phyloP scores from a whole-genome alignment of 345 rosid species.

The Brassica carinata region DNA sequence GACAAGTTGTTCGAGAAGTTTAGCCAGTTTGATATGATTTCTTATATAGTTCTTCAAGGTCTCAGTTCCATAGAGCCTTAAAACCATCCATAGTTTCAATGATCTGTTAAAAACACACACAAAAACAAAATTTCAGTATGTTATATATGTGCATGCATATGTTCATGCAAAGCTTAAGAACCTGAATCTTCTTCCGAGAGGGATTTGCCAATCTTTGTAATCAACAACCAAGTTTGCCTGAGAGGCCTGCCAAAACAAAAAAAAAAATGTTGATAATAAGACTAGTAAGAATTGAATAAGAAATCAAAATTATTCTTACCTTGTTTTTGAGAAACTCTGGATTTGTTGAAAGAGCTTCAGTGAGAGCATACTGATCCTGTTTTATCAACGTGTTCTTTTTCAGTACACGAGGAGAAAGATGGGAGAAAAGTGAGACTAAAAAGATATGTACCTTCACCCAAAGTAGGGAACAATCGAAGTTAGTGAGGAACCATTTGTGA shows the following conservation, averaged over 20 bases:
- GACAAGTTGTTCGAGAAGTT: slow-evolving; percentile 61
- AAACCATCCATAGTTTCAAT: not conserved
- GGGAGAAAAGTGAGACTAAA: not conserved
- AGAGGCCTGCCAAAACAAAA: slow-evolving; percentile 60
- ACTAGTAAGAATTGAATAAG: not conserved
- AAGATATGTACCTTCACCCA: slow-evolving; percentile 75
- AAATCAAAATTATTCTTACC: slow-evolving; percentile 45
- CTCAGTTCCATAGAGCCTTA: not conserved
- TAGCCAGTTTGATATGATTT: slow-evolving; percentile 76
- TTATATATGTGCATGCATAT: not conserved
- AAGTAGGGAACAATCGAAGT: slow-evolving; percentile 82
- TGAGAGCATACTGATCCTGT: slow-evolving; percentile 75
- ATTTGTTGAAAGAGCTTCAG: slow-evolving; percentile 86
- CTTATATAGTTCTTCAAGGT: slow-evolving; percentile 31
- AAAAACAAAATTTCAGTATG: not conserved
- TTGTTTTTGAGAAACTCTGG: slow-evolving; percentile 88
- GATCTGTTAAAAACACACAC: not conserved
- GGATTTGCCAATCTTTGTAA: slow-evolving; percentile 63
- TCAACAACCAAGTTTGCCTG: slow-evolving; percentile 62
- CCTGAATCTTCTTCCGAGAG: slow-evolving; percentile 97
- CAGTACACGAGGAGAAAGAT: not conserved
- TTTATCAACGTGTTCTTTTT: slow-evolving; percentile 3
- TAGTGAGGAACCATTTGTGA: slow-evolving; percentile 90
- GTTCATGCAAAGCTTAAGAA: slow-evolving; percentile 12
- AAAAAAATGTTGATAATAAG: not conserved